Evolutionary conservation across 176 grass and related monocot genomes (phyloP), one percentile per base, ranked within the genome.

Genomic region (Oryza rufipogon): DNA sequence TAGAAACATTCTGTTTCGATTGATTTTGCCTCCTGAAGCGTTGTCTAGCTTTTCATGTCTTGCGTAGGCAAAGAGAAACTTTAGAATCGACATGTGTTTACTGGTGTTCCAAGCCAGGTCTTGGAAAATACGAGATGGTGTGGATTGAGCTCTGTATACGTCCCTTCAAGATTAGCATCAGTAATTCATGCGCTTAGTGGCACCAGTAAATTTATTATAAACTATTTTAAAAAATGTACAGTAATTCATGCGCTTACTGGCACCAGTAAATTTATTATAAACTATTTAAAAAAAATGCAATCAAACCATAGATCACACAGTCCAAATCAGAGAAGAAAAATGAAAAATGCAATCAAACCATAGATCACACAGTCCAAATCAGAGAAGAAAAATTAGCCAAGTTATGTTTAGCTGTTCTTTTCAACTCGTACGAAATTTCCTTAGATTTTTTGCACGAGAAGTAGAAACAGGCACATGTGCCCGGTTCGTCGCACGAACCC

Each of bases 401-500:
- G 51, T 54, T 54, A 54, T 41, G 6, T 60, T 60, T 60, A 60
- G 54, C 54, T 8, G 54, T n/a, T 60, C 54, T 4, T 61, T 61
- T 20, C 12, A 13, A 49, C 47, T 54, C 4, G 10, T 61, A 61
- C 56, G 56, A 61, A 61, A 61, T 61, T 61, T 22, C 56, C 56
- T 61, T 20, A 26, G 6, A 22, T 22, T 22, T 61, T 61, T 61
- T 22, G 56, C 56, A 20, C 56, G 56, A 9, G 19, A 61, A 44
- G 42, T 44, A 44, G 42, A 14, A 54, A 54, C 19, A 16, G 20
- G 56, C 56, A 61, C 56, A 61, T 22, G 56, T 61, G 70, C 19
- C 52, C 69, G 82, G 33, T 76, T 70, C 76, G 54, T 73, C 56
- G 69, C 70, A 25, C 19, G 32, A 56, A 22, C 12, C 44, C 70